Conservation (phyloP, 2,329 filamentous ascomycete species). For the Pseudogymnoascus sp. region DNA sequence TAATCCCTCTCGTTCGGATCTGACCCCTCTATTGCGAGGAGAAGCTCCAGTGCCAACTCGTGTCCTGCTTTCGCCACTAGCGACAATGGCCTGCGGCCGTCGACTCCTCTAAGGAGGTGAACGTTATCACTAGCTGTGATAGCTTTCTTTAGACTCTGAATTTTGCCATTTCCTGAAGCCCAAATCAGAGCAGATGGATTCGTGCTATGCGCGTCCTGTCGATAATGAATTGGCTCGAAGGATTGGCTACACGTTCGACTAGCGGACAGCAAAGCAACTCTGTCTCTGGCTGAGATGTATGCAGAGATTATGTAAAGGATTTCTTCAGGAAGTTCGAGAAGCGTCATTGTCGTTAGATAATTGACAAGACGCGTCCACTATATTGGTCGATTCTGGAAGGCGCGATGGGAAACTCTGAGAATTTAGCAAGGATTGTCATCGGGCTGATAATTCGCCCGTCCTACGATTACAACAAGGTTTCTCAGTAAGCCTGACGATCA, state of each 20-base stretch:
- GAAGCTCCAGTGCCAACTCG: constrained; percentile 15
- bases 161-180: not conserved
- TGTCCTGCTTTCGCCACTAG: not conserved
- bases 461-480: not conserved
- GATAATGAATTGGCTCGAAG: not conserved
- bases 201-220: not conserved
- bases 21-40: not conserved
- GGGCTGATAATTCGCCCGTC: not conserved
- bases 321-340: not conserved
- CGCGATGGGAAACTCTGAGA: not conserved
- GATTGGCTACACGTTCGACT: not conserved
- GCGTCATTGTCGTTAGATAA: not conserved
- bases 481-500: not conserved
- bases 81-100: not conserved
- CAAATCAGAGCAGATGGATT: not conserved
- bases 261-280: not conserved
- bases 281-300: not conserved
- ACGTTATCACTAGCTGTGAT: not conserved
- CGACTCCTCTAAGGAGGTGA: not conserved
- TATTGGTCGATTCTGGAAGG: not conserved
- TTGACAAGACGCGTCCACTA: not conserved
- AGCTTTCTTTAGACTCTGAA: not conserved
- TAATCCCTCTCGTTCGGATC: not conserved
- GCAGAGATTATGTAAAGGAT: not conserved
- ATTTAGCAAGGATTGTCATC: not conserved